Evolutionary conservation across 1,284 basidiomycete species (phyloP), one percentile per base, ranked within the genome.

Genomic region (Ustilago vetiveriae): DNA sequence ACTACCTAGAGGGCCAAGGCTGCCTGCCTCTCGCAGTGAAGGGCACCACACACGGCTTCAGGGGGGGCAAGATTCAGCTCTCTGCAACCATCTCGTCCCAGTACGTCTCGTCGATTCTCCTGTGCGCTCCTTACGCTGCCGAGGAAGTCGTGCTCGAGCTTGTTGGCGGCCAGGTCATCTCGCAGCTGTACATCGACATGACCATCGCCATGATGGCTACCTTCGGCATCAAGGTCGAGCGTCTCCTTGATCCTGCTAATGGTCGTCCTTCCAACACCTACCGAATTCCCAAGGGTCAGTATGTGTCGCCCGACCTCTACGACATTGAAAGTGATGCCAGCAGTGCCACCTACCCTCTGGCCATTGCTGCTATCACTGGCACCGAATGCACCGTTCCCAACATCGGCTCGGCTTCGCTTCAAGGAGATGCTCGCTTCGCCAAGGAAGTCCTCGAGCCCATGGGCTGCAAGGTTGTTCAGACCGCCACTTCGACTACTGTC

Each of bases 101-200:
- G 88, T 99, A 98, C 81, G 96, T 98, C 32, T 96, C 93, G 2
- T 94, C 93, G 2, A 92, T 98, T 82, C 87, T 98, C 8, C 89
- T 98, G 32, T 96, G 93, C 78, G 94, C 95, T 0, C 95, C 95
- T 0, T 98, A 98, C 81, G 94, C 95, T 1, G 80, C 84, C 33
- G 86, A 92, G 76, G 86, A 89, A 32, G 88, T 97, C 67, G 89
- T 88, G 5, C 88, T 98, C 57, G 92, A 96, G 84, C 88, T 99
- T 59, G 90, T 88, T 0, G 94, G 94, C 22, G 93, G 92, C 4
- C 88, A 91, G 76, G 96, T 98, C 81, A 97, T 98, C 83, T 96
- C 93, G 17, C 95, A 98, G 84, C 94, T 94, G 3, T 98, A 98
- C 85, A 98, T 99, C 83, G 94, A 99, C 84, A 97, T 98, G 94